A percentile compares a stretch with the other conserved stretches of the same genome.
Evolutionary conservation across 2,329 filamentous ascomycete genomes (phyloP).

Genomic region (Berkeleyomyces rouxiae): DNA sequence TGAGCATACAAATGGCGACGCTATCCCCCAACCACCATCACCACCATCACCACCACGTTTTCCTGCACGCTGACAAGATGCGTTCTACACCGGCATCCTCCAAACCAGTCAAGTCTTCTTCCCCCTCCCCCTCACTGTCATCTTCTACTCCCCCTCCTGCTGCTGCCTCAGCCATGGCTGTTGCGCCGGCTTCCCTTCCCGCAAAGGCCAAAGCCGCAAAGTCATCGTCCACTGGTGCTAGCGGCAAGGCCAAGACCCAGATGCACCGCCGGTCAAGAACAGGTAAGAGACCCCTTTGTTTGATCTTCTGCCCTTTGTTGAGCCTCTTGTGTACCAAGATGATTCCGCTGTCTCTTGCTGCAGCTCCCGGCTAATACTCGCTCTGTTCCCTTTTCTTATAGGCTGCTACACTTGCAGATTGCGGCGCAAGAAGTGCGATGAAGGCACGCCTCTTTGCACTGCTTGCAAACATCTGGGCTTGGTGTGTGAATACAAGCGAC

Average conservation of each 20-base stretch:
- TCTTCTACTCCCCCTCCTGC: slow-evolving; percentile 44
- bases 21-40: slow-evolving; percentile 42
- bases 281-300: slow-evolving; percentile 38
- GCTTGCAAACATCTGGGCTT: slow-evolving; percentile 62
- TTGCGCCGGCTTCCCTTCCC: slow-evolving; percentile 35
- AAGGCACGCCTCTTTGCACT: slow-evolving; percentile 44
- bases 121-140: slow-evolving; percentile 41
- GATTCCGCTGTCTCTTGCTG: background rate
- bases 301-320: slow-evolving; percentile 16
- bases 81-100: slow-evolving; percentile 14
- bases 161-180: slow-evolving; percentile 48
- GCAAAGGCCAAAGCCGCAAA: slow-evolving; percentile 34
- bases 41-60: slow-evolving; percentile 22
- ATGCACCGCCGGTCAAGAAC: slow-evolving; percentile 90
- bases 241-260: slow-evolving; percentile 55
- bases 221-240: slow-evolving; percentile 25
- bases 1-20: slow-evolving; percentile 47
- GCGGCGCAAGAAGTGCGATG: slow-evolving; percentile 53
- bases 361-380: background rate
- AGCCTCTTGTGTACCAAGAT: background rate
- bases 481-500: slow-evolving; percentile 88
- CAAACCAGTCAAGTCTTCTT: slow-evolving; percentile 38
- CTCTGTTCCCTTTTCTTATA: slow-evolving; percentile 18
- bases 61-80: slow-evolving; percentile 29
- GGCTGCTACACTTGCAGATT: slow-evolving; percentile 54